These are phyloP conservation scores for Colletotrichum sp. DNA, from an alignment of 2,329 filamentous ascomycete species.

Conservation along the genomic window DNA sequence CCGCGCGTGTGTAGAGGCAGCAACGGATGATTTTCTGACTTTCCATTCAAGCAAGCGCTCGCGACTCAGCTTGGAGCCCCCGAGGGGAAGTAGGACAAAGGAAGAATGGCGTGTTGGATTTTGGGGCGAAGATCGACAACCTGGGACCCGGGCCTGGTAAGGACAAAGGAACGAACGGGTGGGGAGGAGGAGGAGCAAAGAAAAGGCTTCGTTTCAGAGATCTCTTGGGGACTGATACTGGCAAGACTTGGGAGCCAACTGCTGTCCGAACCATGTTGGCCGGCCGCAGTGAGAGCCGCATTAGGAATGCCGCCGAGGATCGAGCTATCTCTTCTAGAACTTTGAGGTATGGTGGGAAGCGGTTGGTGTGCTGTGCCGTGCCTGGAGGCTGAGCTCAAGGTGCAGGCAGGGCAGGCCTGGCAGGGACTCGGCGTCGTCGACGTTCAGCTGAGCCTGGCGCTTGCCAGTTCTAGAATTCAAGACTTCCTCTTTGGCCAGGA, in stretches of 20 bases:
- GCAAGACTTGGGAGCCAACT: not conserved
- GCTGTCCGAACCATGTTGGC: not conserved
- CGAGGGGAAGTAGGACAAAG: not conserved
- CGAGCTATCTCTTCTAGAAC: not conserved
- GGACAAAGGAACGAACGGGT: conserved; percentile 3
- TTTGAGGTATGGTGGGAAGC: not conserved
- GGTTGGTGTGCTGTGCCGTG: not conserved
- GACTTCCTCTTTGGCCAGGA: not conserved
- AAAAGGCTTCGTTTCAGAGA: not conserved
- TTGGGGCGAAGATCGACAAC: not conserved
- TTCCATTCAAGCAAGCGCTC: not conserved
- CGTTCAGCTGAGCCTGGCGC: not conserved
- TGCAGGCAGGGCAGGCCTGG: not conserved
- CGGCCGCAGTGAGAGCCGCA: not conserved
- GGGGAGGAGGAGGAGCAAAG: not conserved
- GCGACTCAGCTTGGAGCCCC: not conserved
- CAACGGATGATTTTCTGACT: not conserved
- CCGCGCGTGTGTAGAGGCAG: not conserved
- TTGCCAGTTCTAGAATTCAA: not conserved
- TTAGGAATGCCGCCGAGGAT: not conserved
- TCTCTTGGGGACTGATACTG: not conserved
- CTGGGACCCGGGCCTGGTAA: not conserved
- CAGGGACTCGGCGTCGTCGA: not conserved
- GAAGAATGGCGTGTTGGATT: not conserved
- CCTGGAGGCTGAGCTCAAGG: not conserved